Evolutionary conservation across 139 green algal genomes (phyloP).

Genomic region (Dunaliella primolecta): DNA sequence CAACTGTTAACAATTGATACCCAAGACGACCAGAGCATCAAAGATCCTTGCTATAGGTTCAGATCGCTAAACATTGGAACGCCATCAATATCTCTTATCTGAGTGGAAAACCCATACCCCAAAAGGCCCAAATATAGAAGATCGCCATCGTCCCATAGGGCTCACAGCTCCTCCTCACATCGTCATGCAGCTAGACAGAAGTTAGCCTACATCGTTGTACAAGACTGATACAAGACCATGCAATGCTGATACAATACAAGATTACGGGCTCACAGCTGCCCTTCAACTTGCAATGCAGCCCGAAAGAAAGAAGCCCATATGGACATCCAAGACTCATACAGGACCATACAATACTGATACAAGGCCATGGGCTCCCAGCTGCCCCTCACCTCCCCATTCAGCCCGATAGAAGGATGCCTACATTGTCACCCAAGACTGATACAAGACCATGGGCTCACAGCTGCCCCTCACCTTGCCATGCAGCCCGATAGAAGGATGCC

Average conservation of each 20-base stretch:
- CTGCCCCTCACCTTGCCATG: not conserved
- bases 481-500: constrained; percentile 69
- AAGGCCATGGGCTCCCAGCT: not conserved
- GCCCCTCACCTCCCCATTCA: constrained; percentile 20
- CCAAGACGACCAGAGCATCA: too few relatives aligned
- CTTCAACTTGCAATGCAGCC: not conserved
- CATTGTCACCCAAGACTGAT: constrained; percentile 9
- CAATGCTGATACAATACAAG: not conserved
- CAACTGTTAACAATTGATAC: too few relatives aligned
- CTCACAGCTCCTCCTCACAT: too few relatives aligned
- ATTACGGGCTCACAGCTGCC: not conserved
- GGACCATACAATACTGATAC: not conserved
- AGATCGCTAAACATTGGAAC: too few relatives aligned
- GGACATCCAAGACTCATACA: not conserved
- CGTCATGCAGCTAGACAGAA: too few relatives aligned
- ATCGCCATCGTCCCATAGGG: too few relatives aligned
- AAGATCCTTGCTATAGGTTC: too few relatives aligned
- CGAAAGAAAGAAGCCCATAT: not conserved
- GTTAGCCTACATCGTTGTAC: too few relatives aligned
- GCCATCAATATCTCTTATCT: too few relatives aligned
- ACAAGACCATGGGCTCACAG: not conserved
- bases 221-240: not conserved
- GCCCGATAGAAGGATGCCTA: constrained; percentile 65
- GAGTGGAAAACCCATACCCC: too few relatives aligned
- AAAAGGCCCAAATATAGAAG: too few relatives aligned